Percentiles rank a stretch among this genome's conserved stretches.
These are phyloP conservation scores for Lumnitzera littorea DNA, from an alignment of 345 rosid genomes.

Conservation along the genomic window DNA sequence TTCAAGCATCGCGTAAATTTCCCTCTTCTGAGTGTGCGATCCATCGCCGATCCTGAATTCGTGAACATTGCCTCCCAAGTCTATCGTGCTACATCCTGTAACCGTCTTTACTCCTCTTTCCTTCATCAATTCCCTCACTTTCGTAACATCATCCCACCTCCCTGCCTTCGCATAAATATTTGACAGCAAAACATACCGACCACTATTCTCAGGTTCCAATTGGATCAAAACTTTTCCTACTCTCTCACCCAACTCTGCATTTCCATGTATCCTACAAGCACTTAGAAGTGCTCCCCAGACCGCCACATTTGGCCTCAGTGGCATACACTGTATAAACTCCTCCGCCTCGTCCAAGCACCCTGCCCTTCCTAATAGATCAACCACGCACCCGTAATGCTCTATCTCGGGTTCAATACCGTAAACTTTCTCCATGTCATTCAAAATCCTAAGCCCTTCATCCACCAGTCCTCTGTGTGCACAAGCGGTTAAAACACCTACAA, in stretches of 20 bases:
- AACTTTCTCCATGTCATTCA: slow-evolving; percentile 20
- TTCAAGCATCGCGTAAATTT: slow-evolving; percentile 21
- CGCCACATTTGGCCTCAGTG: slow-evolving; percentile 31
- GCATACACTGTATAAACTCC: slow-evolving; percentile 29
- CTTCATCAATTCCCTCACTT: slow-evolving; percentile 34
- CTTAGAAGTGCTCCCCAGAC: slow-evolving; percentile 40
- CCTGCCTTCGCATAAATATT: slow-evolving; percentile 40
- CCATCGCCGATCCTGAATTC: slow-evolving; percentile 38
- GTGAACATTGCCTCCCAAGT: slow-evolving; percentile 22
- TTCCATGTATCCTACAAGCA: slow-evolving; percentile 33
- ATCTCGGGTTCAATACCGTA: slow-evolving; percentile 25
- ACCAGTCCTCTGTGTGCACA: slow-evolving; percentile 36
- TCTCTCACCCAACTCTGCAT: slow-evolving; percentile 31
- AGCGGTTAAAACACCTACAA: slow-evolving; percentile 28
- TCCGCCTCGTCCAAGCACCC: slow-evolving; percentile 31
- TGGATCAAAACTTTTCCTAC: slow-evolving; percentile 28
- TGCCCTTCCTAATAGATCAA: slow-evolving; percentile 34
- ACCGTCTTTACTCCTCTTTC: slow-evolving; percentile 34
- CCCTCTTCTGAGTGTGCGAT: slow-evolving; percentile 26
- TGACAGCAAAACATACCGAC: slow-evolving; percentile 32
- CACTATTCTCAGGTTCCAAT: slow-evolving; percentile 35
- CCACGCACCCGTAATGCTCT: slow-evolving; percentile 42
- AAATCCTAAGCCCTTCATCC: slow-evolving; percentile 20
- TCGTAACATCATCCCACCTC: slow-evolving; percentile 32
- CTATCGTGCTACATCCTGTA: slow-evolving; percentile 28